Evolutionary conservation across 129 eudicot species (phyloP).

Genomic region (Helianthus tuberosus): DNA sequence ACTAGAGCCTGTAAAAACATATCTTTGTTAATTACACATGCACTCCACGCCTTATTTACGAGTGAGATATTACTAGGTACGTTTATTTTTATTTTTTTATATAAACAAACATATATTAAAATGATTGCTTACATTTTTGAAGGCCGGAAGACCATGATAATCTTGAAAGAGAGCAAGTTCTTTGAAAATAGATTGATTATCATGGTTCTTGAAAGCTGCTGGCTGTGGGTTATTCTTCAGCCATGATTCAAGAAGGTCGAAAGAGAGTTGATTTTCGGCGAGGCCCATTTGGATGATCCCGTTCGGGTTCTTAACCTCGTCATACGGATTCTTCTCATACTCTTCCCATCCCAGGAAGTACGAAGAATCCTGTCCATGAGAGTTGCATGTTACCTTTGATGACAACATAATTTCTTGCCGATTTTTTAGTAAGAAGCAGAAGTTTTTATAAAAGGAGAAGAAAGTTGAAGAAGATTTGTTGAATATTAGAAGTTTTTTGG

Average conservation of each 20-base stretch:
- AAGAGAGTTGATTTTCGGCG: conserved; percentile 93
- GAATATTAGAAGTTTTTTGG: not conserved
- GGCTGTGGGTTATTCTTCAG: conserved; percentile 74
- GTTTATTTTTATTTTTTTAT: no score
- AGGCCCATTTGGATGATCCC: conserved; percentile 98
- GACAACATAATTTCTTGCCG: conserved; percentile 58
- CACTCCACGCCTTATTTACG: no score
- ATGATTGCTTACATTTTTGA: conserved; percentile 66
- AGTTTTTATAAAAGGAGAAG: not conserved
- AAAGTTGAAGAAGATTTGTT: not conserved
- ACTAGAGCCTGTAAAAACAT: conserved; percentile 65
- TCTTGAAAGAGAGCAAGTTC: conserved; percentile 97
- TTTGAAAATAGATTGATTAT: conserved; percentile 63
- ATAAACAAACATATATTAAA: no score
- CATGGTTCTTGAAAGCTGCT: conserved; percentile 51
- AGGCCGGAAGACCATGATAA: conserved; percentile 95
- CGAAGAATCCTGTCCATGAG: conserved; percentile 91
- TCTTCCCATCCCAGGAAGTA: conserved; percentile 98
- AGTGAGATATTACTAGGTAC: no score
- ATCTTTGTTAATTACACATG: not conserved
- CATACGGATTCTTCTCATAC: conserved; percentile 91
- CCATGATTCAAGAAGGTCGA: conserved; percentile 88
- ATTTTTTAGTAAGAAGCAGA: not conserved
- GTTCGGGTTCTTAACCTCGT: conserved; percentile 56
- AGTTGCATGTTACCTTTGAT: conserved; percentile 62